A percentile compares a stretch with the other conserved stretches of the same genome.
Evolutionary conservation across 75 land plant species (phyloP).

Genomic region (Larix kaempferi): DNA sequence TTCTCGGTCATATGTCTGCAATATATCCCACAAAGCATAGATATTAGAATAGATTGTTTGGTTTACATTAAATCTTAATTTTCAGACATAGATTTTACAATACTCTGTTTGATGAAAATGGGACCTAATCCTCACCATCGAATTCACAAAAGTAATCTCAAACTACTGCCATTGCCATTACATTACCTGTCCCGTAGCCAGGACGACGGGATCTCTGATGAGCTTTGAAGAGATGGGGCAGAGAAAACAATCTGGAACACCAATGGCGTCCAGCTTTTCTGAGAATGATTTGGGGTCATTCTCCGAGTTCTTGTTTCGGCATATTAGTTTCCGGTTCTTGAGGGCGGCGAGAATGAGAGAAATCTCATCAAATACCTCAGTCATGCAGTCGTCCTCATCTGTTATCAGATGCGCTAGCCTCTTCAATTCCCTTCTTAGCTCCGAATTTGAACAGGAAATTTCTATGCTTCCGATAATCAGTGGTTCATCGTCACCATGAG

Average conservation of each 20-base stretch:
- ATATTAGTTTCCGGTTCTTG: conserved; percentile 20
- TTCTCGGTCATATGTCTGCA: conserved; percentile 80
- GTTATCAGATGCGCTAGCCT: conserved; percentile 26
- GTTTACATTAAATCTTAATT: too few species aligned
- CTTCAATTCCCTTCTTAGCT: conserved; percentile 38
- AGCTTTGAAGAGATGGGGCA: conserved; percentile 75
- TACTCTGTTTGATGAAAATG: too few species aligned
- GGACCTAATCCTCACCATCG: too few species aligned
- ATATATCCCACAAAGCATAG: not conserved
- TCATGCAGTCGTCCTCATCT: conserved; percentile 18
- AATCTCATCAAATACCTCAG: conserved; percentile 28
- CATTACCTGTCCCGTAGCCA: conserved; percentile 72
- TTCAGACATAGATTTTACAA: too few species aligned
- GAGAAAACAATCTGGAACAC: conserved; percentile 56
- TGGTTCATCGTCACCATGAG: too few species aligned
- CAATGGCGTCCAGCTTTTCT: conserved; percentile 19
- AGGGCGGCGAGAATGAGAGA: conserved; percentile 8
- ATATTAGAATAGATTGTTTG: too few species aligned
- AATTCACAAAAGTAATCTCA: too few species aligned
- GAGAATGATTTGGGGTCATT: not conserved
- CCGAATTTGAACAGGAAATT: not conserved
- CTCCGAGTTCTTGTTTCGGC: not conserved
- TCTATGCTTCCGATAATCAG: not conserved
- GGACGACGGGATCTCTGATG: conserved; percentile 80
- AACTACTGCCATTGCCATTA: too few species aligned